Evolutionary conservation across 2,329 filamentous ascomycete species (phyloP), one percentile per base, ranked within the genome.

Genomic region (Graphilbum fragrans): DNA sequence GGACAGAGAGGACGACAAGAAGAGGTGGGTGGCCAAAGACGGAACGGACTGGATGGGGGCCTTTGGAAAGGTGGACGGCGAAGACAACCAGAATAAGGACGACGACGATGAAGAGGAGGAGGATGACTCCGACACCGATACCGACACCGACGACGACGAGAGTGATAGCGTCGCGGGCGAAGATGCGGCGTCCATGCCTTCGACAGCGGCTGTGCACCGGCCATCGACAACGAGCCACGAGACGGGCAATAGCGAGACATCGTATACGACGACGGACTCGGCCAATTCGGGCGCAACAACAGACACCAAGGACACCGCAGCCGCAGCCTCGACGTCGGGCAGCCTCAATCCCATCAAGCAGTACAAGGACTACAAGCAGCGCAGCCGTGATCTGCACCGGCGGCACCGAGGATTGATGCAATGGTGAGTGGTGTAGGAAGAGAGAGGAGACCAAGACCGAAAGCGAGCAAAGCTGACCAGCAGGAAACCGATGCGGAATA

Each of bases 331-430:
- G 14, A 17, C 29, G 17, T n/a, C n/a, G n/a, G 36, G 41, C 43
- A 53, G 61, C 51, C 70, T 64, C 52, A 75, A 75, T 48, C 75
- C 74, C 0, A 59, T 76, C 45, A 66, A 66, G 49, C 65, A 70
- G 49, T 67, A 71, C 55, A 78, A 78, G 55, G 71, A 80, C 19
- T 77, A 82, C 56, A 78, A 77, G 52, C 67, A 69, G 43, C 72
- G 77, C 47, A 86, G 80, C 55, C 77, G 82, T 47, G 78, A 83
- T 36, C 69, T 95, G 56, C 82, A 88, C 57, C 75, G 88, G 1
- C 86, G 88, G 62, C 87, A 95, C 51, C 72, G 88, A 11, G 90
- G 90, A 0, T 54, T 94, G 55, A 94, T 95, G 86, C 90, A 96
- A 59, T 96, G 88, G 87, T 61, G 43, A 48, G 58, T 41, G 3